phyloP scores from a whole-genome alignment of 2,329 filamentous ascomycete species.

The Fusarium sp. region DNA sequence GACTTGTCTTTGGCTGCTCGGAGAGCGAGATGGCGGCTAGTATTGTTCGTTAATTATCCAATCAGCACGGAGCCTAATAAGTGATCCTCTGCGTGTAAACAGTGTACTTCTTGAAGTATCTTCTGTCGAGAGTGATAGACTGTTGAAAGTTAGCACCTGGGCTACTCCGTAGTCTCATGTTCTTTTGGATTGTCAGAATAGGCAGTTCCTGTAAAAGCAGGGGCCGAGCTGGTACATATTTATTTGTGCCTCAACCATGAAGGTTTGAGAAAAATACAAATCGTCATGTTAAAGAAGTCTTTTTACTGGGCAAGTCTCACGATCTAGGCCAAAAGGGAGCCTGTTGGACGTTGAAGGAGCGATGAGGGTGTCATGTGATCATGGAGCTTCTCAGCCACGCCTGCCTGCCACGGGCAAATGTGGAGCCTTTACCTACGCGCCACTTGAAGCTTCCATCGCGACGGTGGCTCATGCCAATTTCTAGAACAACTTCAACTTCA shows the following conservation, averaged over 20 bases:
- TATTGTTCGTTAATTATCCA: background rate
- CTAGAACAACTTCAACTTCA: conserved; percentile 24
- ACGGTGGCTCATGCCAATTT: conserved; percentile 28
- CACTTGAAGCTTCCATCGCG: conserved; percentile 26
- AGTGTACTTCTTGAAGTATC: too few species aligned
- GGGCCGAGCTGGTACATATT: too few species aligned
- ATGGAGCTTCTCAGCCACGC: conserved; percentile 8
- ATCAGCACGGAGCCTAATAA: background rate
- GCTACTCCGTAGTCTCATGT: too few species aligned
- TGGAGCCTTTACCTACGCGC: background rate
- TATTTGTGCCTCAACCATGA: background rate
- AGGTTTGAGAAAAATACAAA: too few species aligned
- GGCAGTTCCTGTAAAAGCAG: too few species aligned
- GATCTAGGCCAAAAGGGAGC: too few species aligned
- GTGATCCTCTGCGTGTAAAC: background rate
- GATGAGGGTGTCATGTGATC: conserved; percentile 20
- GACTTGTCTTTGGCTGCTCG: background rate
- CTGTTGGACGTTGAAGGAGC: background rate
- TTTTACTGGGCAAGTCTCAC: background rate
- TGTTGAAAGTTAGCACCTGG: too few species aligned
- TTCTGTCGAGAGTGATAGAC: too few species aligned
- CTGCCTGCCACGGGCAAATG: background rate
- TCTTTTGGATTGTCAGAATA: too few species aligned
- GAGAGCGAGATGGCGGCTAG: background rate
- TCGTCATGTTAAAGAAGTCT: too few species aligned